Evolutionary conservation across 805 yeast genomes (phyloP), one percentile per base, ranked within the genome.

Genomic region (Groenewaldozyma tartarivorans): DNA sequence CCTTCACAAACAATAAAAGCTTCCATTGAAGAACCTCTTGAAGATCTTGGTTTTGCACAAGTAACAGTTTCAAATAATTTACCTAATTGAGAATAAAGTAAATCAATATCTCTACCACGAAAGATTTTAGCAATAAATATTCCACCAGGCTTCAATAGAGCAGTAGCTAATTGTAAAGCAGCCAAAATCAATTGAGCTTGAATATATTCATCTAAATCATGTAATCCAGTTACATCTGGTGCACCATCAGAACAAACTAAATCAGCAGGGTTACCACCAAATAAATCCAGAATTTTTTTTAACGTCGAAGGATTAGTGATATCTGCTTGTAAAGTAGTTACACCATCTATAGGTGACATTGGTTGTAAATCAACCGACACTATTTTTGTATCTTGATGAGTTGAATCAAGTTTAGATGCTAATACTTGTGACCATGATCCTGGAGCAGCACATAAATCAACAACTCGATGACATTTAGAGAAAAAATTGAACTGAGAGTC

Each of bases 401-500:
- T 50, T 5, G 53, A 60, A 60, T 13, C 49, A 49, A 38, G 48
- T 53, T 79, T 79, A 50, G 84, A 63, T 24, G 92, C 79, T 11
- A 92, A 71, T 0, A 92, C 98, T 58, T 92, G 98, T 1, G 95
- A 83, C 98, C 98, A 92, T 3, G 96, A 87, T 1, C 96, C 96
- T 0, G 96, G 96, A 3, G 97, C 98, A 29, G 98, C 98, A 69
- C 98, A 92, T 22, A 92, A 68, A 62, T 92, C 98, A 4, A 92
- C 98, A 3, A 92, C 97, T 51, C 95, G 67, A 34, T 68, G 70
- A 27, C 87, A 77, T 32, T 76, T 81, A 41, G 70, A 68, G 42
- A 92, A 75, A 29, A 87, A 72, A 47, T 82, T 80, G 58, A 90
- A 92, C 58, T 92, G 88, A 42, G 90, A 95, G 54, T 92, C 81